These are phyloP conservation scores for Citrus hindsii DNA, from an alignment of 345 rosid genomes.

Conservation along the genomic window DNA sequence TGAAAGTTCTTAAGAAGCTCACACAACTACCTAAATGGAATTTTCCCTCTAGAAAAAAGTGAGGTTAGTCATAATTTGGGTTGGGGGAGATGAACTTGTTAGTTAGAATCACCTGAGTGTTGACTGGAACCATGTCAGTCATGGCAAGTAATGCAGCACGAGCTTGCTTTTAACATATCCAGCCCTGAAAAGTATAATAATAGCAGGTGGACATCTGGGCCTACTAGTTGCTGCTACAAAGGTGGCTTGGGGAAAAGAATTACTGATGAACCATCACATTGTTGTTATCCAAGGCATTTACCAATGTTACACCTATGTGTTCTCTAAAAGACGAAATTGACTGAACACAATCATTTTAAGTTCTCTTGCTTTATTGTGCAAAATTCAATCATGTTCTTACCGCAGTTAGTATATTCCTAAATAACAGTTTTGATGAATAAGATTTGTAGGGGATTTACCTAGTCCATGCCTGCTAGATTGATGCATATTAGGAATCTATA, in stretches of 20 bases:
- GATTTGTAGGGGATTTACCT: background rate
- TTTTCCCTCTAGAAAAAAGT: background rate
- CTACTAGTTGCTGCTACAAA: conserved; percentile 50
- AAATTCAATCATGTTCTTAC: background rate
- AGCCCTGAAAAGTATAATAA: too few species aligned
- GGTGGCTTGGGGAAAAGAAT: conserved; percentile 34
- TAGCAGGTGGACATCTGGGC: conserved; percentile 28
- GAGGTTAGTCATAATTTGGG: conserved; percentile 15
- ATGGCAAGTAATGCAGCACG: conserved; percentile 30
- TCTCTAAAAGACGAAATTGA: conserved; percentile 45
- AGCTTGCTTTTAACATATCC: conserved; percentile 56
- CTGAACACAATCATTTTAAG: background rate
- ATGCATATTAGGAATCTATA: too few species aligned
- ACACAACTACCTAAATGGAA: conserved; percentile 11
- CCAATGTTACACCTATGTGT: conserved; percentile 47
- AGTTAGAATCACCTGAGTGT: conserved; percentile 22
- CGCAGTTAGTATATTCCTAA: background rate
- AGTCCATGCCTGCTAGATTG: background rate
- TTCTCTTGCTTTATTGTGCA: background rate
- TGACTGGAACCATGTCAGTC: conserved; percentile 45
- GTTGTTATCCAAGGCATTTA: conserved; percentile 44
- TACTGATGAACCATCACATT: conserved; percentile 33
- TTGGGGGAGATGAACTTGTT: conserved; percentile 15
- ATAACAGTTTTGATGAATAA: background rate
- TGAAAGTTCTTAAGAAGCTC: background rate